Conservation (phyloP, 1,139 yeast species). For the Candida sp. region DNA sequence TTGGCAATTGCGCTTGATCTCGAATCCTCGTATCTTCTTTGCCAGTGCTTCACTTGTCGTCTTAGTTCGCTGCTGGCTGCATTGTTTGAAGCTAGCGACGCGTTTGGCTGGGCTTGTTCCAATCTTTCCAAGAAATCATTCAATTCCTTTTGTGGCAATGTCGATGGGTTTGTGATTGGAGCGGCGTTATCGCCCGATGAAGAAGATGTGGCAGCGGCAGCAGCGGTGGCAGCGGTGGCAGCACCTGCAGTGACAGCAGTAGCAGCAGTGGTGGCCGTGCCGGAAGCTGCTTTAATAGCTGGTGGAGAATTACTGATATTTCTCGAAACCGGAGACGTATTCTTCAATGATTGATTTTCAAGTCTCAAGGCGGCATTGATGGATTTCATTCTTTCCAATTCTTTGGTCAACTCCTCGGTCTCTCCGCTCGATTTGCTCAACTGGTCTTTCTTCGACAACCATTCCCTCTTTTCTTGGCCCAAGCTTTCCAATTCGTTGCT, state of each 20-base stretch:
- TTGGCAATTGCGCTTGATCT: conserved; percentile 33
- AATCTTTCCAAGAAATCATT: conserved; percentile 34
- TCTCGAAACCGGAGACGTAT: conserved; percentile 11
- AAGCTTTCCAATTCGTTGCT: conserved; percentile 26
- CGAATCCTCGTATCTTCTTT: conserved; percentile 47
- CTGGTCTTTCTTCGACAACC: conserved; percentile 14
- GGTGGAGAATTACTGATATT: conserved; percentile 4
- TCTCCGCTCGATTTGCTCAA: conserved; percentile 12
- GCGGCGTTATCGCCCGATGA: too few relatives aligned
- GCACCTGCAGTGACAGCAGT: conserved; percentile 6
- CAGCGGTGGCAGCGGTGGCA: conserved; percentile 1
- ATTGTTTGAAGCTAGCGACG: conserved; percentile 18
- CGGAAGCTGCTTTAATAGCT: conserved; percentile 9
- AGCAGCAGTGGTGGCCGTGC: conserved; percentile 3
- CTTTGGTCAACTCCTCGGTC: conserved; percentile 19
- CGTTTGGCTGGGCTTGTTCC: conserved; percentile 21
- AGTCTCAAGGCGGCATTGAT: conserved; percentile 40
- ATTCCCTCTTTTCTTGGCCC: conserved; percentile 16
- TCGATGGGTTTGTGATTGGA: not conserved
- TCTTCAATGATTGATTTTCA: conserved; percentile 44
- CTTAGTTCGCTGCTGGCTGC: conserved; percentile 28
- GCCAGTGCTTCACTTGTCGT: conserved; percentile 46
- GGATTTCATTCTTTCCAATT: conserved; percentile 31
- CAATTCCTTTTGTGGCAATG: conserved; percentile 19
- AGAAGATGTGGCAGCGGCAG: not conserved